phyloP scores from a whole-genome alignment of 169 alveolate genomes.

The Hammondia hammondi region DNA sequence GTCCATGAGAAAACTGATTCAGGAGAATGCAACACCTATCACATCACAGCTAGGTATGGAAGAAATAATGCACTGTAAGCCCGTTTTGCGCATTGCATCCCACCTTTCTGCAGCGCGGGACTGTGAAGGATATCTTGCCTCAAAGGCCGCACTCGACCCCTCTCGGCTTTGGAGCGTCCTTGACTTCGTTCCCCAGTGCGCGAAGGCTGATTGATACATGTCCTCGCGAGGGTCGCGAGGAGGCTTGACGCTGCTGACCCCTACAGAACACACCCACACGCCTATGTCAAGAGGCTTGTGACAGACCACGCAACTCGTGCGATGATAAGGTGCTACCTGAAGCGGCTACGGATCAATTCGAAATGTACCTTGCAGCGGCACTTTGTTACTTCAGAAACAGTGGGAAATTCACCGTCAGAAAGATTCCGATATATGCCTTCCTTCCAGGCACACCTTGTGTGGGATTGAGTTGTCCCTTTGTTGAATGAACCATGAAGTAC shows the following conservation, averaged over 20 bases:
- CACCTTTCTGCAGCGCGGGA: slow-evolving; percentile 60
- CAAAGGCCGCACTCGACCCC: slow-evolving; percentile 68
- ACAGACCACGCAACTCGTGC: background rate
- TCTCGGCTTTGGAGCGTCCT: slow-evolving; percentile 67
- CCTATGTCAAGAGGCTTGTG: too few relatives aligned
- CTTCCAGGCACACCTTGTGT: too few relatives aligned
- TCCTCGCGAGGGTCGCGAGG: background rate
- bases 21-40: slow-evolving; percentile 51
- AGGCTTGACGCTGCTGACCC: background rate
- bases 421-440: too few relatives aligned
- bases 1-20: slow-evolving; percentile 62
- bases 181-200: slow-evolving; percentile 8
- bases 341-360: background rate
- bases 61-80: background rate
- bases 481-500: too few relatives aligned
- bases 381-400: too few relatives aligned
- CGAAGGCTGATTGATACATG: background rate
- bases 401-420: too few relatives aligned
- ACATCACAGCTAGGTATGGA: slow-evolving; percentile 58
- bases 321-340: background rate
- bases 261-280: background rate
- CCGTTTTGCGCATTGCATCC: background rate
- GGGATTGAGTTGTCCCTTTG: too few relatives aligned
- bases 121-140: slow-evolving; percentile 67
- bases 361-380: too few relatives aligned